Evolutionary conservation across 768 basidiomycete species (phyloP), one percentile per base, ranked within the genome.

Genomic region (Leccinum variicolor): DNA sequence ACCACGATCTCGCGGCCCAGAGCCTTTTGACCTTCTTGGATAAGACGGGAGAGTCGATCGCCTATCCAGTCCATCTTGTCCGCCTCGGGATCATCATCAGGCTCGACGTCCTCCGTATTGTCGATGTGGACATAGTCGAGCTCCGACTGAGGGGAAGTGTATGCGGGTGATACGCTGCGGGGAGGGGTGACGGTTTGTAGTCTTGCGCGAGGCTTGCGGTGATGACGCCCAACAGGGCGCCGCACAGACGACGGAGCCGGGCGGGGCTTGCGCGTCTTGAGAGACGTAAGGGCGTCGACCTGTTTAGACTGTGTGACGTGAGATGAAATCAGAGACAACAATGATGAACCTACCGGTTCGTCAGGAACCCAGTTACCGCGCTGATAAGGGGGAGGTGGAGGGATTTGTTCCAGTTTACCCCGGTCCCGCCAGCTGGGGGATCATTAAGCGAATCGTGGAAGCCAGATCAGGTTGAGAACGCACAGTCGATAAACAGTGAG

Each of bases 401-500:
- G 68, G 28, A 74, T 68, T 54, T 67, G 69, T 52, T 71, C 76
- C 19, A 77, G 66, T 76, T 81, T 87, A 65, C 89, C 87, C 59
- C 88, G 83, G 71, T 86, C 84, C 74, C 87, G 80, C 91, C 91
- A 92, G 71, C 90, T 91, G 60, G 55, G 26, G 23, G 43, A 21
- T 28, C 3, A 14, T 58, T 58, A 52, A 57, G 45, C 50, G 21
- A 54, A 53, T 57, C 26, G 34, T 21, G 19, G 50, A 50, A 4
- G 34, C 43, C 13, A 29, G 26, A 28, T 52, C 47, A 54, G 41
- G 25, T 26, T 28, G 56, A 51, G 36, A 33, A 81, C 89, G 77
- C 70, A 92, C 91, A 93, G 76, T 72, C 89, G 83, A 75, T 92
- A 94, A 43, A 92, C 89, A 47, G 90, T 91, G 60, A 92, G 79